Evolutionary conservation across 306 rosid genomes (phyloP), one percentile per base, ranked within the genome.

Genomic region (Medicago arabica): DNA sequence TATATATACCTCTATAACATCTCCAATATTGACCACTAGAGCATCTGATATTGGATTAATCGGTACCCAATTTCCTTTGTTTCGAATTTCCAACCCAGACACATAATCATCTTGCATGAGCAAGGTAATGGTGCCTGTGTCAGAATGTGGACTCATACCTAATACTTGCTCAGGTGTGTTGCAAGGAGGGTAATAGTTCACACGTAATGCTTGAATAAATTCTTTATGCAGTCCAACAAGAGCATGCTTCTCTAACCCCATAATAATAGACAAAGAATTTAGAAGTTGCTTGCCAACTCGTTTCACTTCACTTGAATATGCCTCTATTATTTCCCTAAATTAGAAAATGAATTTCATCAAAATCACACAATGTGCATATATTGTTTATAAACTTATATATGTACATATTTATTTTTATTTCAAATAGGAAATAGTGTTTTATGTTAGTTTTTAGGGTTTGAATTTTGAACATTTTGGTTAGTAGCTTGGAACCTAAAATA

Each of bases 101-200:
- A 85, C 76, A 39, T 74, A 53, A 44, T 78, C 80, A 7, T 85
- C 67, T 74, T 87, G 88, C 85, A 74, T 72, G 7, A 87, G 88
- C 34, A 87, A 43, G 14, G 83, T 84, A 40, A 87, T 76, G 43
- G 85, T 87, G 81, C 66, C 5, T 73, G 80, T 4, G 31, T 87
- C 88, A 14, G 90, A 77, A 68, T 82, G 87, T 28, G 88, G 78
- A 74, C 85, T 80, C 62, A 87, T 25, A 60, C 88, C 85, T 10
- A 84, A 18, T 10, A 84, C 88, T 40, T 84, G 51, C 5, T 82
- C 85, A 17, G 88, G 90, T 46, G 58, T 77, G 40, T 7, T 62
- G 25, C 91, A 84, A 25, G 85, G 82, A 53, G 90, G 87, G 53
- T 80, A 80, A 64, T 84, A 87, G 60, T 82, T 82, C 50, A 82